Conservation (phyloP, 768 basidiomycete species). For the Suillus subalutaceus region DNA sequence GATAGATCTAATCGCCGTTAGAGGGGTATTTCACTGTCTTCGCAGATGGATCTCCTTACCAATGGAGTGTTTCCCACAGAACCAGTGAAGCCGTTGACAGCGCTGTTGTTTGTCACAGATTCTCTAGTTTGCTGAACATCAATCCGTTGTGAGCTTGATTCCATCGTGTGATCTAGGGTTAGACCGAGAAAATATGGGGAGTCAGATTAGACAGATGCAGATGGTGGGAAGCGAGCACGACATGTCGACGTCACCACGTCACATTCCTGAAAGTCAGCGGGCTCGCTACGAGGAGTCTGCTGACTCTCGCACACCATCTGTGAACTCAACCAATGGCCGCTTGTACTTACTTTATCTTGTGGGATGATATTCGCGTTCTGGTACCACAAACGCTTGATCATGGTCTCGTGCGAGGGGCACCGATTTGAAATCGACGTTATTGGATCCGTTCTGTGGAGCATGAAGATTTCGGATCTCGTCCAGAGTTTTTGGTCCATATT, state of each 20-base stretch:
- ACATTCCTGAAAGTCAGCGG: background rate
- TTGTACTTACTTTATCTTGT: background rate
- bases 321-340: background rate
- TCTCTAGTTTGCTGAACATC: conserved; percentile 30
- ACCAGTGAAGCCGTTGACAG: conserved; percentile 82
- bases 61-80: conserved; percentile 94
- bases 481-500: background rate
- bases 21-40: background rate
- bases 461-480: conserved; percentile 1
- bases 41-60: conserved; percentile 45
- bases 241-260: background rate
- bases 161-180: conserved; percentile 27
- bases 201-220: background rate
- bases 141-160: conserved; percentile 26
- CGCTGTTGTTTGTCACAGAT: conserved; percentile 39
- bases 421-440: background rate
- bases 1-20: conserved; percentile 63
- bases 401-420: background rate
- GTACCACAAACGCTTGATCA: conserved; percentile 3
- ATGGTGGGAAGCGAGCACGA: background rate
- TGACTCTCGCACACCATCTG: background rate
- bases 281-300: background rate
- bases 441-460: background rate
- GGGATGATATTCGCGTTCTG: background rate
- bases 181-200: background rate